Base-by-base conservation (phyloP, 805 yeast species). In the Starmerella riodocensis region DNA sequence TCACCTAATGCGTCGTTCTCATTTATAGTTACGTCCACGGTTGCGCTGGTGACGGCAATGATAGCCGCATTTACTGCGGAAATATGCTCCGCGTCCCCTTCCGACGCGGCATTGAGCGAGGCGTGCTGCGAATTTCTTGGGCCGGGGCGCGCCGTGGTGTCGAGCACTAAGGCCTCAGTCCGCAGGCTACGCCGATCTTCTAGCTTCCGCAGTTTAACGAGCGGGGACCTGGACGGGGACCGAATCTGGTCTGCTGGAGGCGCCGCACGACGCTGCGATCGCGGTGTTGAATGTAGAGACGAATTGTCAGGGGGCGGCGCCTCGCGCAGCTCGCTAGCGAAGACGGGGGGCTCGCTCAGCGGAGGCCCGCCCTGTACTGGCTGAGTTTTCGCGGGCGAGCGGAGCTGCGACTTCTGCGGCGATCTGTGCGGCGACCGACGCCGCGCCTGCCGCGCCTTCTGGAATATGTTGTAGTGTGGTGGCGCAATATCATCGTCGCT, bases 381-480 rank as follows among this genome's bases (percentile, higher is more conserved):
- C 12, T 8, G 26, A 12, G 26, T 9, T 11, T 28, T 9, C 31
- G 17, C 9, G 9, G 31, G 8, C 14, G 9, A 11, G 9, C 17
- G 17, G 9, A 14, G 31, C 17, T 11, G 17, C 9, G 31, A 28
- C 17, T 11, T 28, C 17, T 11, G 9, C 7, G 31, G 31, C 18
- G 31, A 28, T 28, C 17, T 28, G 14, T 9, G n/a, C 9, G 31
- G 31, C 9, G 9, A 9, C 9, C 17, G 9, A 8, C 9, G 8
- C 7, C 18, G 31, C 14, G 31, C 8, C 14, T 28, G 31, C 24
- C 37, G 37, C 4, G 37, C 37, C 16, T 34, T 34, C 21, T 34
- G 37, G 23, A 34, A 34, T 4, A 34, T 34, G 25, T 34, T 34
- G n/a, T n/a, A n/a, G n/a, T n/a, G n/a, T 6, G 13, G 22, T 11